Evolutionary conservation across 1,284 basidiomycete genomes (phyloP).

Genomic region (Puccinia novopanici): DNA sequence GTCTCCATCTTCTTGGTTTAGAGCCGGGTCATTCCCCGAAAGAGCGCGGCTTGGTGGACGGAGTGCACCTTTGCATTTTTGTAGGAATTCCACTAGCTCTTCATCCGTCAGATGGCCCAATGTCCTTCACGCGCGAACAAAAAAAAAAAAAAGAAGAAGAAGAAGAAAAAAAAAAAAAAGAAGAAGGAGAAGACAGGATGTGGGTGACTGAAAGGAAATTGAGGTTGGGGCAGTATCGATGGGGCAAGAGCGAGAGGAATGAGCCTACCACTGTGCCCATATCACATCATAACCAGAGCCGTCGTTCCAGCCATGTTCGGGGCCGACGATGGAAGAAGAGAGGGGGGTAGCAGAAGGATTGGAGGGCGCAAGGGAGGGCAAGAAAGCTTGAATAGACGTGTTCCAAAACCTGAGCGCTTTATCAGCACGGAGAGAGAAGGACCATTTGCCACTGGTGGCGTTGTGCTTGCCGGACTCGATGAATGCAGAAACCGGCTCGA

Average conservation of each 20-base stretch:
- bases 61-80: conserved; percentile 63
- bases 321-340: conserved; percentile 6
- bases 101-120: conserved; percentile 69
- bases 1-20: conserved; percentile 27
- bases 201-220: too few relatives aligned
- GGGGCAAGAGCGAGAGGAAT: conserved; percentile 63
- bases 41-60: conserved; percentile 63
- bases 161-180: too few relatives aligned
- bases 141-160: background rate
- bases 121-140: conserved; percentile 1
- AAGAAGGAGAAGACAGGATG: too few relatives aligned
- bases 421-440: too few relatives aligned
- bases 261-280: conserved; percentile 88
- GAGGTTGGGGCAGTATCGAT: too few relatives aligned
- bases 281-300: conserved; percentile 71
- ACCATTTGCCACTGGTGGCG: conserved; percentile 59
- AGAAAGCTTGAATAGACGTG: conserved; percentile 23
- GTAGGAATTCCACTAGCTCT: conserved; percentile 76
- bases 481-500: conserved; percentile 80
- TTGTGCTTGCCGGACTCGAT: conserved; percentile 67
- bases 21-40: too few relatives aligned
- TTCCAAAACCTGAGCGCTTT: conserved; percentile 68
- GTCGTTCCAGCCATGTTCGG: conserved; percentile 3
- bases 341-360: conserved; percentile 54
- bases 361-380: background rate